Percentiles rank a stretch among this genome's conserved stretches.
These are phyloP conservation scores for Umbelopsis sp. DNA, from an alignment of 192 early-diverging fungal species.

Conservation along the genomic window DNA sequence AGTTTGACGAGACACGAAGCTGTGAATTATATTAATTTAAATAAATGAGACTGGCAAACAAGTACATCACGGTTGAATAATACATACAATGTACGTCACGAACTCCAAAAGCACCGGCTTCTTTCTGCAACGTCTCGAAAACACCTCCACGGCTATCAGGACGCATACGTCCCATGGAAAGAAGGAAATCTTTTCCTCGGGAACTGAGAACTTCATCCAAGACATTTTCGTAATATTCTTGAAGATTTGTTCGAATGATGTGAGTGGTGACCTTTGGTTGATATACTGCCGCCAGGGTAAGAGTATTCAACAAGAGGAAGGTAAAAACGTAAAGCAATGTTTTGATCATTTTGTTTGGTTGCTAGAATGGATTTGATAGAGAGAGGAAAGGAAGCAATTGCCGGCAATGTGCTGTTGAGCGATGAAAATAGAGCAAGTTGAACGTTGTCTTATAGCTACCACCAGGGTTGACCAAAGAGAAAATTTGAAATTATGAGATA, in stretches of 20 bases:
- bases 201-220: slow-evolving; percentile 18
- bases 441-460: slow-evolving; percentile 1
- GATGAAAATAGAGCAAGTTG: neutral
- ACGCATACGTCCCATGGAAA: slow-evolving; percentile 15
- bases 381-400: slow-evolving; percentile 24
- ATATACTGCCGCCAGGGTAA: neutral
- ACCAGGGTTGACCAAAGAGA: slow-evolving; percentile 12
- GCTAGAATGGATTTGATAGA: neutral
- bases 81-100: slow-evolving; percentile 2
- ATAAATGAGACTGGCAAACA: neutral
- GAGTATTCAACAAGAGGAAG: neutral
- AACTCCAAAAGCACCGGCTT: slow-evolving; percentile 12
- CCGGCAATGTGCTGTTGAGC: slow-evolving; percentile 19
- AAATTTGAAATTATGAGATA: too few species aligned
- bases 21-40: neutral
- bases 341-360: neutral
- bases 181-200: neutral
- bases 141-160: slow-evolving; percentile 11
- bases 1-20: slow-evolving; percentile 12
- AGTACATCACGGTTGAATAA: neutral
- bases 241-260: slow-evolving; percentile 7
- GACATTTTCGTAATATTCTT: slow-evolving; percentile 12
- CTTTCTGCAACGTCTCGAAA: slow-evolving; percentile 10
- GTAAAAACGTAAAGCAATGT: neutral
- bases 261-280: neutral